Evolutionary conservation across 768 basidiomycete species (phyloP), one percentile per base, ranked within the genome.

Genomic region (Terana coerulea): DNA sequence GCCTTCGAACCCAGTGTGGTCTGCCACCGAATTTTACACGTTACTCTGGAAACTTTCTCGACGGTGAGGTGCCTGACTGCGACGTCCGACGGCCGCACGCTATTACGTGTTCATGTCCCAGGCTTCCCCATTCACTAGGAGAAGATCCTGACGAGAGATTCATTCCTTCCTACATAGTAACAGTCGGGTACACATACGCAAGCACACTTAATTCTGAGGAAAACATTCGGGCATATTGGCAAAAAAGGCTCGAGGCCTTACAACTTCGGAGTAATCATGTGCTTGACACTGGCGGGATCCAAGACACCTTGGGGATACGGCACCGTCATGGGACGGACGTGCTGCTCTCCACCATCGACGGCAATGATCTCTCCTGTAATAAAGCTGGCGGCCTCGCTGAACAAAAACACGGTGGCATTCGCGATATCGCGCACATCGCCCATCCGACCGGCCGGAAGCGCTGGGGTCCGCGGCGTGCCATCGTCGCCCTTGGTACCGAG

Each of bases 361-460:
- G 78, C 75, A 30, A 91, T 65, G n/a, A 87, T 68, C 59, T 87
- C 85, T 3, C 90, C 90, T 1, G 86, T 86, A 51, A 93, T 79
- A 65, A 78, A 90, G 5, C 79, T 69, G 11, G 88, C 89, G 3
- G 87, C 89, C 44, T 81, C 79, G 59, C 89, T 91, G 71, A 93
- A 91, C 35, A 95, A 73, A 69, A 91, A 95, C 3, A 90, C 71
- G 0, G 88, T 73, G 19, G 83, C 78, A 61, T 86, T 86, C 5
- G 79, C 88, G 50, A 88, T 70, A 58, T 93, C 90, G 31, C 75
- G 67, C 49, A 83, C 61, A 41, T 76, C 66, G 26, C 86, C 87
- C 33, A 70, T 44, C 21, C 87, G 82, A 25, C 85, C 21, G 72
- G 64, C 8, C 69, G 72, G 68, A 11, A 22, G 10, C 68, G 48